phyloP scores from a whole-genome alignment of 768 basidiomycete genomes.

The Trametes maxima region DNA sequence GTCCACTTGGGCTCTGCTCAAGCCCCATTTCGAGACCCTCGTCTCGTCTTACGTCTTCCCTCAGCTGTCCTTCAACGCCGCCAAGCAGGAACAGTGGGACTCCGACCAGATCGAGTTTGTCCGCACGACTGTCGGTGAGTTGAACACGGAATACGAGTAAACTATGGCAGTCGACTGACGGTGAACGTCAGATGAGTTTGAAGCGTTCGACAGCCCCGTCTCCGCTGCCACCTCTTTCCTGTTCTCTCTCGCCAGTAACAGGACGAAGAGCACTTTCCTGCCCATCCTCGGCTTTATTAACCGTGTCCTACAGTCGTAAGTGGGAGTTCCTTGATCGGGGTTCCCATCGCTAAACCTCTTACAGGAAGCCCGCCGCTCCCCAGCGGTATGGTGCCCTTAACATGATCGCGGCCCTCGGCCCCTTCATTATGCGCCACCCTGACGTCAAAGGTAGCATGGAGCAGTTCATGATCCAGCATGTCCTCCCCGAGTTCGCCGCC shows the following conservation, averaged over 20 bases:
- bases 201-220: slow-evolving; percentile 74
- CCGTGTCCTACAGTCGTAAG: slow-evolving; percentile 66
- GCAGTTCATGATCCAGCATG: slow-evolving; percentile 70
- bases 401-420: slow-evolving; percentile 75
- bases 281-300: slow-evolving; percentile 81
- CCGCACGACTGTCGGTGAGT: slow-evolving; percentile 70
- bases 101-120: slow-evolving; percentile 85
- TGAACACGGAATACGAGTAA: neutral
- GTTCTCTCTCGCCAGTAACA: slow-evolving; percentile 72
- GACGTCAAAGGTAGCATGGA: slow-evolving; percentile 79
- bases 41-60: slow-evolving; percentile 87
- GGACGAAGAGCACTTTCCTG: slow-evolving; percentile 82
- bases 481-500: slow-evolving; percentile 70
- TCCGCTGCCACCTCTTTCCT: slow-evolving; percentile 82
- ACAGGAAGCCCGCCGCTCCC: slow-evolving; percentile 52
- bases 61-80: slow-evolving; percentile 75
- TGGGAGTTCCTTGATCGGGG: slow-evolving; percentile 16
- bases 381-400: slow-evolving; percentile 86
- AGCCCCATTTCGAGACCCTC: slow-evolving; percentile 79
- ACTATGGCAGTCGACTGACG: neutral
- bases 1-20: slow-evolving; percentile 86
- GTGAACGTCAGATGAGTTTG: slow-evolving; percentile 71
- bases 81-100: slow-evolving; percentile 72
- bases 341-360: neutral
- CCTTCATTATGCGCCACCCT: slow-evolving; percentile 83